Conservation (phyloP, 2,329 filamentous ascomycete species). For the Colletotrichum karsti region DNA sequence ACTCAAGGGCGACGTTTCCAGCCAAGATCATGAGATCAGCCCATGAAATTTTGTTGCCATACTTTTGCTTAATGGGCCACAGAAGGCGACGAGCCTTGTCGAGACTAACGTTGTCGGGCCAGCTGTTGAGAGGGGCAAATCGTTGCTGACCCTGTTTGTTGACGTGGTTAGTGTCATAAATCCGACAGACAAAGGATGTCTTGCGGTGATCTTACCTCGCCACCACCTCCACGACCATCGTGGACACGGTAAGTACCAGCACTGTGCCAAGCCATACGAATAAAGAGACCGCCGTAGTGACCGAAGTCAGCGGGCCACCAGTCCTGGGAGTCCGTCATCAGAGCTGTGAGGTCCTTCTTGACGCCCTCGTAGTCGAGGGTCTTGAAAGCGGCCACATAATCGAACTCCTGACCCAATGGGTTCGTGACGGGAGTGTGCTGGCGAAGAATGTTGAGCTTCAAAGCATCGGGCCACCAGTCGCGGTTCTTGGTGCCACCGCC, state of each 20-base stretch:
- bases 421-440: constrained; percentile 72
- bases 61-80: constrained; percentile 81
- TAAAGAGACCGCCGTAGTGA: constrained; percentile 82
- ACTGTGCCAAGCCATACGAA: constrained; percentile 85
- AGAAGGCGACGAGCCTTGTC: constrained; percentile 84
- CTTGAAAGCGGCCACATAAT: constrained; percentile 80
- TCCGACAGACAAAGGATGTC: no score
- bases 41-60: constrained; percentile 85
- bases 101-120: constrained; percentile 81
- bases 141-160: constrained; percentile 77
- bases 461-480: constrained; percentile 79
- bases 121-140: constrained; percentile 83
- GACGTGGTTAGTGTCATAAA: no score
- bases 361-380: constrained; percentile 74
- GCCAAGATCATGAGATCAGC: constrained; percentile 76
- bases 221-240: constrained; percentile 79
- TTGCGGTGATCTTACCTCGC: constrained; percentile 49
- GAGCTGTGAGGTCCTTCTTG: constrained; percentile 75
- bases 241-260: constrained; percentile 80
- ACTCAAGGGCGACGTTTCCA: constrained; percentile 80
- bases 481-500: constrained; percentile 73
- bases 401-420: constrained; percentile 71
- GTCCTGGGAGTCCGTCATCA: constrained; percentile 83
- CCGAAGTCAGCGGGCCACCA: constrained; percentile 87
- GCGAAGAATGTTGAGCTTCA: constrained; percentile 77